These are phyloP conservation scores for Solanum hybrid DNA, from an alignment of 305 asterid genomes.

Conservation along the genomic window DNA sequence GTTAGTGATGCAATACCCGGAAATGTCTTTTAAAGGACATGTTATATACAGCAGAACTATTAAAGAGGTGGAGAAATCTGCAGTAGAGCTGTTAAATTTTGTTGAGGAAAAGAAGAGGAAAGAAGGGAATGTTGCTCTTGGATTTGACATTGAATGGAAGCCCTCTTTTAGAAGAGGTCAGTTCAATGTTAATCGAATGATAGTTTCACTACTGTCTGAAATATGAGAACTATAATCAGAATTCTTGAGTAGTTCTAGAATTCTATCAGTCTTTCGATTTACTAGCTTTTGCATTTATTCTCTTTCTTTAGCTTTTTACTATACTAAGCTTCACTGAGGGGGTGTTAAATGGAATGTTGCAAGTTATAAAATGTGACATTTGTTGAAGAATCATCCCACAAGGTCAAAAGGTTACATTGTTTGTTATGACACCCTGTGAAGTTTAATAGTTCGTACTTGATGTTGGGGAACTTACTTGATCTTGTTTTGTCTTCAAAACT, in stretches of 20 bases:
- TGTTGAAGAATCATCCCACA: neutral
- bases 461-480: neutral
- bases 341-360: neutral
- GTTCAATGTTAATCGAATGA: neutral
- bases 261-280: neutral
- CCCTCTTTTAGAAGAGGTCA: slow-evolving; percentile 76
- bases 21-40: slow-evolving; percentile 56
- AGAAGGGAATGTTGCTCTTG: slow-evolving; percentile 56
- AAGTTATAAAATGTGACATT: neutral
- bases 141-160: slow-evolving; percentile 94
- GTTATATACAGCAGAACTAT: slow-evolving; percentile 60
- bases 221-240: neutral
- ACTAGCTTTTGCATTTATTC: neutral
- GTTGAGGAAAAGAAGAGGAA: slow-evolving; percentile 49
- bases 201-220: neutral
- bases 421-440: neutral
- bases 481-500: neutral
- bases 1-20: slow-evolving; percentile 21
- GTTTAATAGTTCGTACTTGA: neutral
- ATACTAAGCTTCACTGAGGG: neutral
- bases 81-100: slow-evolving; percentile 61
- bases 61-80: slow-evolving; percentile 77
- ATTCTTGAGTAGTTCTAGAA: neutral
- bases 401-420: neutral
- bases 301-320: neutral